phyloP scores from a whole-genome alignment of 2,329 filamentous ascomycete species.

The Fusarium sp. region DNA sequence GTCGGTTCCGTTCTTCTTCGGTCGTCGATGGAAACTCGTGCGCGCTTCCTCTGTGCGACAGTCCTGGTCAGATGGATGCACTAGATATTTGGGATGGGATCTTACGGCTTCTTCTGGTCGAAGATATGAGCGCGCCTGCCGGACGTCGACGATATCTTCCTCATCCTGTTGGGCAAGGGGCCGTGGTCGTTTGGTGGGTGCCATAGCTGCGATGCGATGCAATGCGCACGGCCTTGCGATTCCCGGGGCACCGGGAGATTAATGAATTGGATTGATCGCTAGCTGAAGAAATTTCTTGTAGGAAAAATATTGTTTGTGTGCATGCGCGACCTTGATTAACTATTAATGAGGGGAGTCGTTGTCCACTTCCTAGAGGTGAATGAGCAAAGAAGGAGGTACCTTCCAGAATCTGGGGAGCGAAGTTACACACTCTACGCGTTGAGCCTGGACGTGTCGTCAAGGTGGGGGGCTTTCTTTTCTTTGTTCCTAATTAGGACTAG shows the following conservation, averaged over 20 bases:
- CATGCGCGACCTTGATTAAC: neutral
- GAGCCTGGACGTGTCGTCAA: conserved; percentile 15
- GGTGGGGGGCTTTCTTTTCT: conserved; percentile 16
- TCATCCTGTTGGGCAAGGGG: conserved; percentile 50
- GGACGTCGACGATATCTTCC: conserved; percentile 51
- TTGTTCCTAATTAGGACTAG: conserved; percentile 25
- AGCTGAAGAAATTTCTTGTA: neutral
- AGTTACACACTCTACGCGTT: conserved; percentile 43
- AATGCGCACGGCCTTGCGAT: conserved; percentile 17
- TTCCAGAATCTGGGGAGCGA: neutral
- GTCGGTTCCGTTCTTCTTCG: conserved; percentile 27
- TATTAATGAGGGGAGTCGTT: neutral
- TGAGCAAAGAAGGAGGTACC: conserved; percentile 6
- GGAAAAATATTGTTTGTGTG: neutral
- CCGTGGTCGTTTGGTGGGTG: conserved; percentile 57
- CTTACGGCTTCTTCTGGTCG: conserved; percentile 55
- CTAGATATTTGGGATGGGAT: conserved; percentile 18
- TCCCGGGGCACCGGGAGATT: neutral
- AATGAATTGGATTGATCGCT: neutral
- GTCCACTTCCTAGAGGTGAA: neutral
- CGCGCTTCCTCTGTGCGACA: conserved; percentile 48
- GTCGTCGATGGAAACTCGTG: conserved; percentile 47
- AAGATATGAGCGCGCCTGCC: conserved; percentile 56
- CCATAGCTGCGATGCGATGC: conserved; percentile 38
- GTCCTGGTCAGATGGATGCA: conserved; percentile 1